Evolutionary conservation across 306 rosid species (phyloP).

Genomic region (Clitoria ternatea): DNA sequence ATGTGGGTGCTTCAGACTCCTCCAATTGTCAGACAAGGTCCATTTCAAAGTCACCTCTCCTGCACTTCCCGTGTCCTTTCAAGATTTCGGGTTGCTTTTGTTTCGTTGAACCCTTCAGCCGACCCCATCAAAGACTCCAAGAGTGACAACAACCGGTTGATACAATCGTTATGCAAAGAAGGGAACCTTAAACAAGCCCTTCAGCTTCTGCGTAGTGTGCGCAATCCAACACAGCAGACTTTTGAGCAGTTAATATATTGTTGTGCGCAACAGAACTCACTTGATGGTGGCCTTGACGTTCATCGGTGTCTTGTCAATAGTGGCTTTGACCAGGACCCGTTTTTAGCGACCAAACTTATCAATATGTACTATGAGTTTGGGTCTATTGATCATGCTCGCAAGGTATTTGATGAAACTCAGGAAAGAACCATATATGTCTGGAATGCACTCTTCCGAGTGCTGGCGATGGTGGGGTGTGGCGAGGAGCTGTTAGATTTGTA

Average conservation of each 20-base stretch:
- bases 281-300: conserved; percentile 52
- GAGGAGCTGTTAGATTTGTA: conserved; percentile 61
- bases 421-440: conserved; percentile 74
- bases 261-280: conserved; percentile 61
- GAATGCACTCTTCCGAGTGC: conserved; percentile 78
- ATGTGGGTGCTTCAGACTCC: conserved; percentile 68
- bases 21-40: conserved; percentile 26
- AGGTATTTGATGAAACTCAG: conserved; percentile 65
- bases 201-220: conserved; percentile 46
- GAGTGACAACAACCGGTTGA: conserved; percentile 43
- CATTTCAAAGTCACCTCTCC: conserved; percentile 24
- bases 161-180: conserved; percentile 61
- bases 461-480: conserved; percentile 72
- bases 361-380: conserved; percentile 69
- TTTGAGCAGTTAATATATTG: conserved; percentile 67
- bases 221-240: conserved; percentile 67
- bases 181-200: conserved; percentile 78
- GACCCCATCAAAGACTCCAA: conserved; percentile 5
- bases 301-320: conserved; percentile 50
- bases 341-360: conserved; percentile 74
- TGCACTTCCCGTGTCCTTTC: conserved; percentile 17
- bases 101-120: conserved; percentile 39
- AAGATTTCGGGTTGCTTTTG: conserved; percentile 30
- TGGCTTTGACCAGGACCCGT: conserved; percentile 73
- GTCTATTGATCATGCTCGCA: conserved; percentile 53